Conservation (phyloP, 306 rosid species). For the Betula pendula region DNA sequence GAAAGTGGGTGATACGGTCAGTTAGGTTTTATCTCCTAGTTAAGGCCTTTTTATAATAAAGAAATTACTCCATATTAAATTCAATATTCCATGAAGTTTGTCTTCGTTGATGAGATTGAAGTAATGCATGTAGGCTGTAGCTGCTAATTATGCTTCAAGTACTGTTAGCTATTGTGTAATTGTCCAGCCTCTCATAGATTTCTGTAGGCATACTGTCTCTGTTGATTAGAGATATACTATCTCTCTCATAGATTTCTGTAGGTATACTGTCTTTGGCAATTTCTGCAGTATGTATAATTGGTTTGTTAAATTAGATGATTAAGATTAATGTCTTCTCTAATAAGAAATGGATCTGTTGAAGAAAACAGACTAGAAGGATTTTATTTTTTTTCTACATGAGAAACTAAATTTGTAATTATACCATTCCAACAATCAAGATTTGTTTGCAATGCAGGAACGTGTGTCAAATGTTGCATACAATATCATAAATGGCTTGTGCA, state of each 20-base stretch:
- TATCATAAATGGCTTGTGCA: slow-evolving; percentile 50
- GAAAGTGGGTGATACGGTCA: background rate
- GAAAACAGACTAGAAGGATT: background rate
- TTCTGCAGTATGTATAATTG: background rate
- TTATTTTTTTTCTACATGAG: background rate
- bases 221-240: no score
- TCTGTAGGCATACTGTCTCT: background rate
- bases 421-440: background rate
- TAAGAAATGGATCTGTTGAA: background rate
- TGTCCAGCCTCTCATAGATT: slow-evolving; percentile 9
- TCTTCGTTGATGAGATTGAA: background rate
- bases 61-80: background rate
- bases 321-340: background rate
- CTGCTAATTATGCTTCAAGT: background rate
- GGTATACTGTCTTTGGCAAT: background rate
- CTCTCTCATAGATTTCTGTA: background rate
- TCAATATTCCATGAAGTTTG: background rate
- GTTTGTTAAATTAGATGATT: background rate
- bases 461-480: slow-evolving; percentile 63
- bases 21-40: background rate
- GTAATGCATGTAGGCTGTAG: background rate
- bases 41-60: background rate
- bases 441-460: slow-evolving; percentile 52
- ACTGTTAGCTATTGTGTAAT: background rate
- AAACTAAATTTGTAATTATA: background rate